Percentiles rank a stretch among this genome's conserved stretches.
phyloP scores from a whole-genome alignment of 176 grass and related monocot species.

The Tillandsia fasciculata region DNA sequence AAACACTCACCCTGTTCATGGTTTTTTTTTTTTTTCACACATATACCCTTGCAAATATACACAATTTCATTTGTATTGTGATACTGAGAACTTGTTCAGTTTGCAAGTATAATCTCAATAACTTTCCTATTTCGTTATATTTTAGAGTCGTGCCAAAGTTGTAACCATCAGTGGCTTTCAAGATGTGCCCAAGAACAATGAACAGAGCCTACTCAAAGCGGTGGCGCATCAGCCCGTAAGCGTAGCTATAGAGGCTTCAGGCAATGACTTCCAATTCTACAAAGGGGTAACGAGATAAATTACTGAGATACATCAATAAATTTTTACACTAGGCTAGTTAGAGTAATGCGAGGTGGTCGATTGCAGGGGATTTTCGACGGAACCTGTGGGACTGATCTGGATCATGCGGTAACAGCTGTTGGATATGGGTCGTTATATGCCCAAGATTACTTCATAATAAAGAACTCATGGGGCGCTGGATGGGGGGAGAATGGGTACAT shows the following conservation, averaged over 20 bases:
- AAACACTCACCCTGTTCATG: too few relatives aligned
- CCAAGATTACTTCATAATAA: slow-evolving; percentile 57
- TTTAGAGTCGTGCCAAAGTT: slow-evolving; percentile 32
- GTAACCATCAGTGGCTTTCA: slow-evolving; percentile 53
- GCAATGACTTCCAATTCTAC: slow-evolving; percentile 79
- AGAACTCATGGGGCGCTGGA: slow-evolving; percentile 67
- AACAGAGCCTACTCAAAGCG: slow-evolving; percentile 55
- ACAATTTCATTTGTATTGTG: too few relatives aligned
- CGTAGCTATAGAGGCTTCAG: slow-evolving; percentile 58
- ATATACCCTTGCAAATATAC: too few relatives aligned
- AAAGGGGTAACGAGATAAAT: slow-evolving; percentile 38
- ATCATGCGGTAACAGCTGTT: slow-evolving; percentile 63
- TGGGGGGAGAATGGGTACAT: slow-evolving; percentile 75
- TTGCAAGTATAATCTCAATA: too few relatives aligned
- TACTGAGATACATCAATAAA: too few relatives aligned
- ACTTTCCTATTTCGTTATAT: slow-evolving; percentile 7
- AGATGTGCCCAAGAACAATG: slow-evolving; percentile 70
- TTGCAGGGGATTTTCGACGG: slow-evolving; percentile 69
- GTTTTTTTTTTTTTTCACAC: too few relatives aligned
- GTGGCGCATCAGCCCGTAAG: slow-evolving; percentile 67
- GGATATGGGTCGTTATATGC: slow-evolving; percentile 54
- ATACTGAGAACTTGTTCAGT: too few relatives aligned
- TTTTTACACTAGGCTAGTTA: too few relatives aligned
- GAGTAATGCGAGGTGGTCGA: background rate
- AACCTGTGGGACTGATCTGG: slow-evolving; percentile 38